Evolutionary conservation across 2,329 filamentous ascomycete species (phyloP).

Genomic region (Pseudogymnoascus pannorum): DNA sequence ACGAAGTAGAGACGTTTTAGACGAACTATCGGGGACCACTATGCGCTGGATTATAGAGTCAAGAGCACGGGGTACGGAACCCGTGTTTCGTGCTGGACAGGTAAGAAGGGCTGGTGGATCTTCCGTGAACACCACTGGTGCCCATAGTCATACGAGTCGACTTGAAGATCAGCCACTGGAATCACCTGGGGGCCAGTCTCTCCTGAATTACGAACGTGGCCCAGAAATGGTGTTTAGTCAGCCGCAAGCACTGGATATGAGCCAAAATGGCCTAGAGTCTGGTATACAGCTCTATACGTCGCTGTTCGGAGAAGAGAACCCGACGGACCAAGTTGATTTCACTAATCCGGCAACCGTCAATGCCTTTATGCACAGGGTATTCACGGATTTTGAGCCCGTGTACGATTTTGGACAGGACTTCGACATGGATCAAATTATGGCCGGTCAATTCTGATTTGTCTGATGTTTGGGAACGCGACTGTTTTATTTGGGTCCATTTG

Average conservation of each 20-base stretch:
- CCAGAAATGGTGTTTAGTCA: neutral
- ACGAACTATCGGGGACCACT: constrained; percentile 32
- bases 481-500: neutral
- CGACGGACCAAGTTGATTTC: constrained; percentile 11
- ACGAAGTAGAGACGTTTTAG: constrained; percentile 37
- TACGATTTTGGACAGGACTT: constrained; percentile 13
- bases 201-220: neutral
- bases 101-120: neutral
- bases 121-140: neutral
- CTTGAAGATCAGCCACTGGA: neutral
- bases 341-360: constrained; percentile 8
- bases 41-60: constrained; percentile 25
- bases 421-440: constrained; percentile 10
- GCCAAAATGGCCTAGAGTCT: neutral
- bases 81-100: neutral
- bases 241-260: neutral
- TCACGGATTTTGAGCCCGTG: constrained; percentile 11
- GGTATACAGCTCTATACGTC: constrained; percentile 4
- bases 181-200: neutral
- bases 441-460: neutral
- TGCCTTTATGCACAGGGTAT: constrained; percentile 13
- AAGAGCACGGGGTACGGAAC: constrained; percentile 1
- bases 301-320: constrained; percentile 2
- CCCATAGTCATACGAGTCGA: neutral
- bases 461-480: neutral